A percentile compares a stretch with the other conserved stretches of the same genome.
Evolutionary conservation across 1,284 basidiomycete species (phyloP).

Genomic region (Stygiomarasmius scandens): DNA sequence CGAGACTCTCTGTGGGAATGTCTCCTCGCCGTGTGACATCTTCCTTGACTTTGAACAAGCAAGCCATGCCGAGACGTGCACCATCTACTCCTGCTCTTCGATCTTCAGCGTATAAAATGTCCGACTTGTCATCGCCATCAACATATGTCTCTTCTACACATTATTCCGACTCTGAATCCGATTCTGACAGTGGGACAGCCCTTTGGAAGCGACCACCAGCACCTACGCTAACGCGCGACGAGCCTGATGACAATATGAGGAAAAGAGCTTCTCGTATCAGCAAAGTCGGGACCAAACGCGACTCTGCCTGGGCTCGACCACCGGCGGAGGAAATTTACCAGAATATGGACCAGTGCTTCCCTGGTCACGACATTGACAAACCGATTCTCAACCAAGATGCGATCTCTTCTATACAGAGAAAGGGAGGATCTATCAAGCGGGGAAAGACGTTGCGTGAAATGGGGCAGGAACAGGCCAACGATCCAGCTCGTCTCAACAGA

Average conservation of each 20-base stretch:
- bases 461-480: conserved; percentile 63
- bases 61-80: conserved; percentile 1
- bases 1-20: background rate
- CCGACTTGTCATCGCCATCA: background rate
- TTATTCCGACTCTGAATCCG: conserved; percentile 20
- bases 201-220: conserved; percentile 34
- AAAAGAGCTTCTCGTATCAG: conserved; percentile 14
- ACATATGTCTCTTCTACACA: background rate
- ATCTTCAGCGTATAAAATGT: background rate
- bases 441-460: conserved; percentile 79
- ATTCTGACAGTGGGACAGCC: conserved; percentile 22
- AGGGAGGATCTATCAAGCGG: conserved; percentile 27
- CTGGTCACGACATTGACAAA: conserved; percentile 88
- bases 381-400: conserved; percentile 72
- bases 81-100: conserved; percentile 11
- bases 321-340: conserved; percentile 85
- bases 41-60: background rate
- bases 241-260: background rate
- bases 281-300: conserved; percentile 23
- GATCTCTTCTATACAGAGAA: conserved; percentile 21
- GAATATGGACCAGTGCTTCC: conserved; percentile 88
- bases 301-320: conserved; percentile 74
- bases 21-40: background rate
- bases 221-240: conserved; percentile 13
- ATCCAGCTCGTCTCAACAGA: conserved; percentile 8